Evolutionary conservation across 768 basidiomycete genomes (phyloP).

Genomic region (Termitomyces heimii): DNA sequence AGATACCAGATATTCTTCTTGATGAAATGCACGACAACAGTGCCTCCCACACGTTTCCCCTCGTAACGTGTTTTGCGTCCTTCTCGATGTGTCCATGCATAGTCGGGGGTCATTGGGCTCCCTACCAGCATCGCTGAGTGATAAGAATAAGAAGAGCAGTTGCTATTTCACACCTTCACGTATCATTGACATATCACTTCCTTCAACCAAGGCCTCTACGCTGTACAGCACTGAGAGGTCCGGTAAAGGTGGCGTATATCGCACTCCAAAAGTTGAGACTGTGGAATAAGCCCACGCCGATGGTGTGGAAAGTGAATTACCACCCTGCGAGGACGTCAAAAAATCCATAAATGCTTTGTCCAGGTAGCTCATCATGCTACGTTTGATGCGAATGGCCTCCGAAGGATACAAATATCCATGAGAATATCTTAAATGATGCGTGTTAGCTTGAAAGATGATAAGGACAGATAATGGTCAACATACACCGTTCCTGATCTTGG

Average conservation of each 20-base stretch:
- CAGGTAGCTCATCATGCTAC: slow-evolving; percentile 46
- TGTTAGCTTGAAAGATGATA: neutral
- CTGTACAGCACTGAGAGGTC: slow-evolving; percentile 64
- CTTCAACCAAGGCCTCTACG: slow-evolving; percentile 91
- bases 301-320: slow-evolving; percentile 36
- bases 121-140: slow-evolving; percentile 28
- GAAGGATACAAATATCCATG: slow-evolving; percentile 96
- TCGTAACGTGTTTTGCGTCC: slow-evolving; percentile 61
- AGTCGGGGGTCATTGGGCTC: slow-evolving; percentile 49
- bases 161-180: slow-evolving; percentile 48
- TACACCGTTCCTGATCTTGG: slow-evolving; percentile 91
- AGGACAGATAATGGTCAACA: slow-evolving; percentile 22
- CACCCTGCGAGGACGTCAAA: slow-evolving; percentile 21
- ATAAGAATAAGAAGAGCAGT: neutral
- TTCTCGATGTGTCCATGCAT: slow-evolving; percentile 72
- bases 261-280: slow-evolving; percentile 78
- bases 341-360: slow-evolving; percentile 35
- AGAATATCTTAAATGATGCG: slow-evolving; percentile 56
- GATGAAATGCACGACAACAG: slow-evolving; percentile 94
- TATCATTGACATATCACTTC: slow-evolving; percentile 73
- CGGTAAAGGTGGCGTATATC: slow-evolving; percentile 64
- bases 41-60: slow-evolving; percentile 77
- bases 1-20: slow-evolving; percentile 97
- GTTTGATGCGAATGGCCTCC: slow-evolving; percentile 65
- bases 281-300: slow-evolving; percentile 41